Base-by-base conservation (phyloP, 2,329 filamentous ascomycete species). In the Talaromyces sp. region DNA sequence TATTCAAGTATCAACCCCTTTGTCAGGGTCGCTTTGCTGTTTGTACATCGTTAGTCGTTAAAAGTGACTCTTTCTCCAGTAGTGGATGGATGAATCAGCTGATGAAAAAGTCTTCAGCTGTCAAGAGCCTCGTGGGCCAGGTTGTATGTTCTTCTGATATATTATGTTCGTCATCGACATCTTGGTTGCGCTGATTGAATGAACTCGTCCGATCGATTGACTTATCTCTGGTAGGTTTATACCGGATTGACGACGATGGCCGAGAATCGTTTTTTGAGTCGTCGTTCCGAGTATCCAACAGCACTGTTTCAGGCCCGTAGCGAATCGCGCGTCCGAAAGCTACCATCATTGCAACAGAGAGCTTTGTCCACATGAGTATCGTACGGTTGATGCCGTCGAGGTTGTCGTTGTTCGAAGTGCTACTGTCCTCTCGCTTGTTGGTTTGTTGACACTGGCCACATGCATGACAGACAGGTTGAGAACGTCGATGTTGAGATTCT, bases 241-340 rank as follows among this genome's bases (percentile, higher is more conserved):
- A 54, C 1, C 31, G 33, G 33, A 37, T 9, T 17, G 52, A 39
- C 19, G 52, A 39, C 5, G 52, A 39, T 4, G n/a, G 52, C 6
- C 52, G 31, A 37, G 33, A 56, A 8, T 37, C 11, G 15, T 35
- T 8, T 22, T 6, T 37, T 11, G 31, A 33, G 3, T 56, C 33
- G 11, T 37, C 6, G 11, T 5, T 25, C 7, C 31, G 33, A 7
- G 11, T 56, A 9, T 56, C 52, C 2, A 45, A n/a, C 13, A 82
- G 64, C 67, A 82, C 71, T 60, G 72, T 74, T 17, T 72, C 80
- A 17, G 82, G 82, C 2, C 82, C 82, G 61, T 82, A 74, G 59
- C 76, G 78, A 50, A 84, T 75, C 8, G 82, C 82, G 3, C 81
- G 74, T n/a, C 81, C 81, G 50, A 84, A 75, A 13, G 81, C 82